These are phyloP conservation scores for Plasmodium sp. DNA, from an alignment of 169 alveolate genomes.

Conservation along the genomic window DNA sequence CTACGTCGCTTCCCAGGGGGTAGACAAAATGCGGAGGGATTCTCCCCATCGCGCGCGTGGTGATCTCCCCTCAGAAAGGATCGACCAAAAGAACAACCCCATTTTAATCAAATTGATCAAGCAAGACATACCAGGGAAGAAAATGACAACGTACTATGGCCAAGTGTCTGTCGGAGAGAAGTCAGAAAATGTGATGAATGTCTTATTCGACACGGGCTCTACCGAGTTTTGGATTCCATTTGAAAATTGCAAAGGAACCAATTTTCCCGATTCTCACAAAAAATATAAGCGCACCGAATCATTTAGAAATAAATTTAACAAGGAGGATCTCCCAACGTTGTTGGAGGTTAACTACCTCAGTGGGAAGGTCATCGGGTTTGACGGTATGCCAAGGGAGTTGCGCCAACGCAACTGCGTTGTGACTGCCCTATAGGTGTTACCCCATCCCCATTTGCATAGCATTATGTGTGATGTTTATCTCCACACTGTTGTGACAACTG, in stretches of 20 bases:
- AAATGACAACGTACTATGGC: slow-evolving; percentile 71
- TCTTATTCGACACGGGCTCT: slow-evolving; percentile 87
- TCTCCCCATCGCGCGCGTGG: not conserved
- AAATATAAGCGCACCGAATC: slow-evolving; percentile 47
- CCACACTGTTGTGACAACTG: not conserved
- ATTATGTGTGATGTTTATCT: not conserved
- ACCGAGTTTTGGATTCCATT: slow-evolving; percentile 85
- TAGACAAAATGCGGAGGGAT: not conserved
- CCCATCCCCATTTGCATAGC: not conserved
- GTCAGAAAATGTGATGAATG: slow-evolving; percentile 76
- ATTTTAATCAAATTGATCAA: slow-evolving; percentile 50
- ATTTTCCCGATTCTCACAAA: slow-evolving; percentile 23
- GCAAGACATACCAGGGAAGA: slow-evolving; percentile 35
- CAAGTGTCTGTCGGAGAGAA: slow-evolving; percentile 60
- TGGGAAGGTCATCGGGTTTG: slow-evolving; percentile 65
- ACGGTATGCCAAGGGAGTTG: slow-evolving; percentile 19
- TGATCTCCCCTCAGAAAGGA: not conserved
- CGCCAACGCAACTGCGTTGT: not conserved
- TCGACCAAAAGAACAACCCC: slow-evolving; percentile 1
- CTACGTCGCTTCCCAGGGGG: not conserved
- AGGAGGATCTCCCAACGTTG: slow-evolving; percentile 43
- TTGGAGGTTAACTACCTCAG: slow-evolving; percentile 58
- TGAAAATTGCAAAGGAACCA: slow-evolving; percentile 65
- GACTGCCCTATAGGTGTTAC: not conserved
- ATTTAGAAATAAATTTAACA: slow-evolving; percentile 50